phyloP scores from a whole-genome alignment of 2,329 filamentous ascomycete species.

The Xylariaceae sp. region DNA sequence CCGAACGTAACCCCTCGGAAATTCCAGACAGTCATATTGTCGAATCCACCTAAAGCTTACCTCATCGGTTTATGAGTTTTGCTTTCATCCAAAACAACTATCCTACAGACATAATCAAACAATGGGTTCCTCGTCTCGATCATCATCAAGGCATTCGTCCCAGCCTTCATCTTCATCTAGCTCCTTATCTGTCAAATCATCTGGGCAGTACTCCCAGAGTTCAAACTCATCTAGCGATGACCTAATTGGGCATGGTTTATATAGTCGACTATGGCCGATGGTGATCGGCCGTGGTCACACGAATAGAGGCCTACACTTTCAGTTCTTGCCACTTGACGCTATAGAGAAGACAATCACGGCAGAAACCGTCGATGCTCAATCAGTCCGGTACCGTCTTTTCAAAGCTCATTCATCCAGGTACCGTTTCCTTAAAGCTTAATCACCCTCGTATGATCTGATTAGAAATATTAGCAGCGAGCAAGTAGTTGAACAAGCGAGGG shows the following conservation, averaged over 20 bases:
- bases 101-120: not conserved
- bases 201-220: no score
- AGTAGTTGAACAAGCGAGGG: not conserved
- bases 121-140: not conserved
- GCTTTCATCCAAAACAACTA: not conserved
- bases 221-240: no score
- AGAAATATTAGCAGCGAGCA: no score
- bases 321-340: slow-evolving; percentile 1
- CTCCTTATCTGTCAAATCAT: no score
- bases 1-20: not conserved
- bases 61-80: no score
- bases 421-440: no score
- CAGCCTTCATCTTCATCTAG: not conserved
- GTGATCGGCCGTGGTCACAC: not conserved
- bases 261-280: not conserved
- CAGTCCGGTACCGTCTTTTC: not conserved
- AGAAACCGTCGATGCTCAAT: not conserved
- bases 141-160: not conserved
- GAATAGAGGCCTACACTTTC: not conserved
- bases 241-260: not conserved
- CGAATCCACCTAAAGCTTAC: no score
- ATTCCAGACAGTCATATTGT: not conserved
- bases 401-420: not conserved
- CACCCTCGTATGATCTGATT: no score
- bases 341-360: slow-evolving; percentile 5